Conservation (phyloP, 2,329 filamentous ascomycete genomes). For the Pochonia chlamydosporia region DNA sequence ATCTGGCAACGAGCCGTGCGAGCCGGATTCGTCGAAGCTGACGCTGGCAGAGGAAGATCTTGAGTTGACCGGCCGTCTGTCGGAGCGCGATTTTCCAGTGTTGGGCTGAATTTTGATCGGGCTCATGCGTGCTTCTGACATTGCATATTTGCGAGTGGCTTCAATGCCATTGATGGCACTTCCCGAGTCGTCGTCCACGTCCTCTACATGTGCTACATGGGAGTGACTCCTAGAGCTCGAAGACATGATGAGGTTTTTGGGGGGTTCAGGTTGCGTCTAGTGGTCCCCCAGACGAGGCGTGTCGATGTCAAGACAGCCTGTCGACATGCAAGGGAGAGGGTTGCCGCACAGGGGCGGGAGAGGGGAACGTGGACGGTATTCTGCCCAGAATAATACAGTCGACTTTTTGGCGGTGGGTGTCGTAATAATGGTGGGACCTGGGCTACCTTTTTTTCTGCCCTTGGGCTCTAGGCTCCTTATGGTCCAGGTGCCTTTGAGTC, state of each 20-base stretch:
- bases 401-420: constrained; percentile 5
- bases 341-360: constrained; percentile 2
- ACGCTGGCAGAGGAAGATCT: constrained; percentile 30
- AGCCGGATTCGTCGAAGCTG: constrained; percentile 38
- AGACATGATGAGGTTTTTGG: constrained; percentile 35
- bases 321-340: constrained; percentile 1
- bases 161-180: constrained; percentile 34
- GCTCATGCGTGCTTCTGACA: constrained; percentile 34
- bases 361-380: constrained; percentile 3
- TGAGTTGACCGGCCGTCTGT: constrained; percentile 24
- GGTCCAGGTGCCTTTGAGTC: constrained; percentile 1
- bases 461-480: constrained; percentile 1
- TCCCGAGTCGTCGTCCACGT: constrained; percentile 41
- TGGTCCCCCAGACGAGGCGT: background rate
- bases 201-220: constrained; percentile 42
- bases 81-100: constrained; percentile 41
- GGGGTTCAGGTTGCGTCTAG: constrained; percentile 5
- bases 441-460: background rate
- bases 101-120: constrained; percentile 46
- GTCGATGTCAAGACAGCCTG: constrained; percentile 2
- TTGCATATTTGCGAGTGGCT: constrained; percentile 39
- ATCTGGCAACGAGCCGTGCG: constrained; percentile 29
- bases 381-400: background rate
- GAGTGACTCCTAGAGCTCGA: constrained; percentile 21
- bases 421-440: constrained; percentile 4